A percentile compares a stretch with the other conserved stretches of the same genome.
Conservation (phyloP, 306 rosid genomes). For the Abrus pulchellus region DNA sequence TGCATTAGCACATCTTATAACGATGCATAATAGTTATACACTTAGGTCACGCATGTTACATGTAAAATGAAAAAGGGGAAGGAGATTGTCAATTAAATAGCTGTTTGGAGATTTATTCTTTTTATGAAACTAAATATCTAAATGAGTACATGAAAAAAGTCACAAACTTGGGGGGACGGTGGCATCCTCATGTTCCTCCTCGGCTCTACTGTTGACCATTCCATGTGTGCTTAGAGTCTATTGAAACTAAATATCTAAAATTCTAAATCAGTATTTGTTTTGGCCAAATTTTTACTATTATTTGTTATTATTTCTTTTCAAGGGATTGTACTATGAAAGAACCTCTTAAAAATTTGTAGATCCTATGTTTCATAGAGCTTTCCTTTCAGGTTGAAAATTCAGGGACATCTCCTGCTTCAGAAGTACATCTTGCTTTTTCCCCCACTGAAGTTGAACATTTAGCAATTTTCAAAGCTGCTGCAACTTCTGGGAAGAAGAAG, state of each 20-base stretch:
- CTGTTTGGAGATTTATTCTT: neutral
- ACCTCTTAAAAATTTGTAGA: slow-evolving; percentile 24
- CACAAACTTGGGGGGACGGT: neutral
- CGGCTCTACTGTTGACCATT: neutral
- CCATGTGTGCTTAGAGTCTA: neutral
- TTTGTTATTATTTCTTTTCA: slow-evolving; percentile 20
- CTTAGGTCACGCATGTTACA: neutral
- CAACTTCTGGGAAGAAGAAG: slow-evolving; percentile 75
- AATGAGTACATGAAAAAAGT: neutral
- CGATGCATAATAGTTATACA: neutral
- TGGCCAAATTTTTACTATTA: neutral
- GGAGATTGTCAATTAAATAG: neutral
- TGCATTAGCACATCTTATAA: neutral
- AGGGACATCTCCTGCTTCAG: slow-evolving; percentile 78
- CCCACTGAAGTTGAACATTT: slow-evolving; percentile 79
- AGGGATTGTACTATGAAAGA: slow-evolving; percentile 13
- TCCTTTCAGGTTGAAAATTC: slow-evolving; percentile 78
- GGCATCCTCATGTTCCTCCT: neutral
- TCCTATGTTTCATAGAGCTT: slow-evolving; percentile 45
- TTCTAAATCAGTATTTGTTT: slow-evolving; percentile 24
- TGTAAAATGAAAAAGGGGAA: slow-evolving; percentile 15
- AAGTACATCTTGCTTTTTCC: slow-evolving; percentile 83
- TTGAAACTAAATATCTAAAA: slow-evolving; percentile 10
- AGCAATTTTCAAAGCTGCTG: slow-evolving; percentile 77
- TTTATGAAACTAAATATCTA: neutral